Conservation (phyloP, 2,329 filamentous ascomycete species). For the Coleophoma crateriformis region DNA sequence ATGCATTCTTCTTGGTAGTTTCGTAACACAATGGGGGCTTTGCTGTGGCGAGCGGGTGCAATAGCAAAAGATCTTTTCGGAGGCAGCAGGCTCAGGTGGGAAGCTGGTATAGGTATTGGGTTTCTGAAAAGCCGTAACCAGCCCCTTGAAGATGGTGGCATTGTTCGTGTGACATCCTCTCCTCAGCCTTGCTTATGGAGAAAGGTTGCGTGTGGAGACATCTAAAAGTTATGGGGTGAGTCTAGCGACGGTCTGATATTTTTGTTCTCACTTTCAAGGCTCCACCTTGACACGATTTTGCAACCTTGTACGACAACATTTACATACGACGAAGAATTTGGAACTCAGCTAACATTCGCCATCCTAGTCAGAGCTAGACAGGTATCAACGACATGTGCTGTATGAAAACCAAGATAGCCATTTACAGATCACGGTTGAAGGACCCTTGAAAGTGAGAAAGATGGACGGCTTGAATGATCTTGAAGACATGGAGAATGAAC, state of each 20-base stretch:
- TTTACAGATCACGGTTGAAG: constrained; percentile 8
- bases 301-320: too few species aligned
- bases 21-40: constrained; percentile 43
- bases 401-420: too few species aligned
- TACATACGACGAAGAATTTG: too few species aligned
- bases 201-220: neutral
- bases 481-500: neutral
- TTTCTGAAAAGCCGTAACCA: constrained; percentile 9
- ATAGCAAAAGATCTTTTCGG: neutral
- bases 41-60: neutral
- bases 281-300: too few species aligned
- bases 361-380: too few species aligned
- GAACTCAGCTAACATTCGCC: too few species aligned
- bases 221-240: neutral
- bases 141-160: constrained; percentile 25
- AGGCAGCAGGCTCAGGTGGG: neutral
- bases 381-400: too few species aligned
- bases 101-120: constrained; percentile 7
- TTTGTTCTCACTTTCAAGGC: too few species aligned
- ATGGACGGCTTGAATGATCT: neutral
- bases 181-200: neutral
- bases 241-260: neutral
- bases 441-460: neutral
- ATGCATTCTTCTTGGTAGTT: constrained; percentile 92
- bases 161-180: constrained; percentile 6